Conservation (phyloP, 495 filamentous ascomycete species). For the Penicillium canariense region DNA sequence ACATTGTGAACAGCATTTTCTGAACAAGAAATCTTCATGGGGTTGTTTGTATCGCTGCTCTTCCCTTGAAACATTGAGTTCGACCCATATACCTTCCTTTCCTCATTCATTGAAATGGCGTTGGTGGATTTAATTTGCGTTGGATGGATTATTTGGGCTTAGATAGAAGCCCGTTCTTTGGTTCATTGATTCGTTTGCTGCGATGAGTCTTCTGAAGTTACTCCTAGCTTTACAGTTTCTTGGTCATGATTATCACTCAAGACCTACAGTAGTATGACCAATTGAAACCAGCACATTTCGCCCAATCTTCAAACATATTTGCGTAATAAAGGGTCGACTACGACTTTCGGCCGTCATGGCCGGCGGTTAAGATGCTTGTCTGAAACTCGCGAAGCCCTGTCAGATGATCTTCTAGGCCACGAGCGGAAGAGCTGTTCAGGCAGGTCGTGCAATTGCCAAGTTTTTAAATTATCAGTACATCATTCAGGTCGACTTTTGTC, state of each 20-base stretch:
- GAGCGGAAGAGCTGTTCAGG: too few relatives aligned
- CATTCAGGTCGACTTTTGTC: too few relatives aligned
- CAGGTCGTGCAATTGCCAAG: too few relatives aligned
- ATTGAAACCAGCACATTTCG: too few relatives aligned
- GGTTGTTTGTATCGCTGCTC: background rate
- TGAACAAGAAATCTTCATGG: constrained; percentile 36
- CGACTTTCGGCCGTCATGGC: too few relatives aligned
- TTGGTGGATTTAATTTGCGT: constrained; percentile 28
- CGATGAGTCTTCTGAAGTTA: background rate
- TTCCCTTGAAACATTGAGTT: background rate
- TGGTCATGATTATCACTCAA: background rate
- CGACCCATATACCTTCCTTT: constrained; percentile 9
- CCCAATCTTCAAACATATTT: too few relatives aligned
- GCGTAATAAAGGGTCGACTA: too few relatives aligned
- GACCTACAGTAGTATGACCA: too few relatives aligned
- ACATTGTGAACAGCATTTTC: constrained; percentile 92
- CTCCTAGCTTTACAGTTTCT: background rate
- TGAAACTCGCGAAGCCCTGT: too few relatives aligned
- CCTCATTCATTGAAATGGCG: constrained; percentile 28
- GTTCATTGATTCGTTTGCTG: background rate
- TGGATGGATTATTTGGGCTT: constrained; percentile 7
- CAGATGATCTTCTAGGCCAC: too few relatives aligned
- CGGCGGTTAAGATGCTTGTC: too few relatives aligned
- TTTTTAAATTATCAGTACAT: too few relatives aligned
- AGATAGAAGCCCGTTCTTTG: background rate